Percentiles rank a stretch among this genome's conserved stretches.
These are phyloP conservation scores for Yamadazyma sp. DNA, from an alignment of 805 yeast genomes.

Conservation along the genomic window DNA sequence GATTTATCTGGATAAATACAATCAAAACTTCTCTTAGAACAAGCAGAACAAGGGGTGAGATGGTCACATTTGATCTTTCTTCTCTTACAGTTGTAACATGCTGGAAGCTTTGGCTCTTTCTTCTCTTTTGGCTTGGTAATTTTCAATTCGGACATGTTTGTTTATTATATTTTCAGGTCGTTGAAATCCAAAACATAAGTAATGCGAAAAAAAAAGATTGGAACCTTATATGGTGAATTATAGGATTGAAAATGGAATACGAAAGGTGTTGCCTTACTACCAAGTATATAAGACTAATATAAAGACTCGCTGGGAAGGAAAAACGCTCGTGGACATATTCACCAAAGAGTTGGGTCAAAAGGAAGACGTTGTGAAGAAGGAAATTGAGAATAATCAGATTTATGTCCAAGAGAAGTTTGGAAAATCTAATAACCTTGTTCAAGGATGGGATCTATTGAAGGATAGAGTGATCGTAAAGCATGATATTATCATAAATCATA, in stretches of 20 bases:
- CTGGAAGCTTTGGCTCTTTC: no score
- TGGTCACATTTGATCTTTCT: no score
- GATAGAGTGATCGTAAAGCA: constrained; percentile 16
- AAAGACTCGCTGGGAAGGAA: constrained; percentile 38
- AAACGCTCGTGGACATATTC: constrained; percentile 28
- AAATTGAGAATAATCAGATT: constrained; percentile 22
- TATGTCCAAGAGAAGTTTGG: constrained; percentile 25
- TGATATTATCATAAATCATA: constrained; percentile 26
- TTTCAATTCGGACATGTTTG: no score
- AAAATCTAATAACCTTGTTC: constrained; percentile 11
- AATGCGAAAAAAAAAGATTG: no score
- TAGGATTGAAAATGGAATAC: constrained; percentile 26
- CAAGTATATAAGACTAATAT: constrained; percentile 27
- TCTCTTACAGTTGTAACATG: no score
- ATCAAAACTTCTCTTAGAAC: no score
- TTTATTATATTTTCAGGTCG: no score
- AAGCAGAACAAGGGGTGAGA: no score
- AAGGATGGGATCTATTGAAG: constrained; percentile 19
- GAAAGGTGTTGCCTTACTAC: constrained; percentile 37
- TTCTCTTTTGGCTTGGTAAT: no score
- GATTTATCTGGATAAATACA: no score
- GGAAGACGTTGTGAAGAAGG: constrained; percentile 19
- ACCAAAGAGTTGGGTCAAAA: constrained; percentile 33
- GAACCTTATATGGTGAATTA: neutral
- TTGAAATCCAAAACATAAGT: no score